Evolutionary conservation across 1,284 basidiomycete species (phyloP).

Genomic region (Hymenochaete sp.): DNA sequence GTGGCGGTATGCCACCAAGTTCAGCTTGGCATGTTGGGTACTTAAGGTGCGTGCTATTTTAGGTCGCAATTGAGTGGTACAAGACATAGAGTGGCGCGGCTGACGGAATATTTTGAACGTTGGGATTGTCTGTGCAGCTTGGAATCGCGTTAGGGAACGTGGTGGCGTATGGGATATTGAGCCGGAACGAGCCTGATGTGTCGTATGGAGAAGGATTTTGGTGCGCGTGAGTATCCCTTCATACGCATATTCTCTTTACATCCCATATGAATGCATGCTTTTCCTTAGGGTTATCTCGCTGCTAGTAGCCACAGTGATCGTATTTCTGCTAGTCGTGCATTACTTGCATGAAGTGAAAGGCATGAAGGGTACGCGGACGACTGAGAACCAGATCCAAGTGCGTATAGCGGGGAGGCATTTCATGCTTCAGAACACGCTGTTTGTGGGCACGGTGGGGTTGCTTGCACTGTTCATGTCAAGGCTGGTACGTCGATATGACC

Average conservation of each 20-base stretch:
- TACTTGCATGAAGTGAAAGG: constrained; percentile 26
- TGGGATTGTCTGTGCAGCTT: constrained; percentile 16
- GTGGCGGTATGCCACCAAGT: constrained; percentile 27
- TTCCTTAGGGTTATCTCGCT: constrained; percentile 27
- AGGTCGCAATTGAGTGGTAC: neutral
- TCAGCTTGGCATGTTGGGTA: constrained; percentile 32
- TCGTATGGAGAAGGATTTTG: constrained; percentile 32
- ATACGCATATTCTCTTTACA: neutral
- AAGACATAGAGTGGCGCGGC: neutral
- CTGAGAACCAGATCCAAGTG: constrained; percentile 23
- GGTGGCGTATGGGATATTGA: constrained; percentile 27
- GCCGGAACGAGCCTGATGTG: constrained; percentile 25
- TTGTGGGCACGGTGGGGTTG: constrained; percentile 28
- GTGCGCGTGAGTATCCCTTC: constrained; percentile 26
- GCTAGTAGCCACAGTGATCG: constrained; percentile 29
- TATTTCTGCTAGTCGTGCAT: constrained; percentile 28
- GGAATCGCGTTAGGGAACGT: constrained; percentile 32
- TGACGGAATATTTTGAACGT: neutral
- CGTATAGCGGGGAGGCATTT: constrained; percentile 30
- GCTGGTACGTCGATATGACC: constrained; percentile 19
- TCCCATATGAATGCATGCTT: neutral
- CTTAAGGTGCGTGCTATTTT: constrained; percentile 29
- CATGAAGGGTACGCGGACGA: constrained; percentile 7
- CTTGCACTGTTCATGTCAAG: constrained; percentile 19
- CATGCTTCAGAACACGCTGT: constrained; percentile 31